These are phyloP conservation scores for Cyclotella cryptica DNA, from an alignment of 108 stramenopile genomes.

Conservation along the genomic window DNA sequence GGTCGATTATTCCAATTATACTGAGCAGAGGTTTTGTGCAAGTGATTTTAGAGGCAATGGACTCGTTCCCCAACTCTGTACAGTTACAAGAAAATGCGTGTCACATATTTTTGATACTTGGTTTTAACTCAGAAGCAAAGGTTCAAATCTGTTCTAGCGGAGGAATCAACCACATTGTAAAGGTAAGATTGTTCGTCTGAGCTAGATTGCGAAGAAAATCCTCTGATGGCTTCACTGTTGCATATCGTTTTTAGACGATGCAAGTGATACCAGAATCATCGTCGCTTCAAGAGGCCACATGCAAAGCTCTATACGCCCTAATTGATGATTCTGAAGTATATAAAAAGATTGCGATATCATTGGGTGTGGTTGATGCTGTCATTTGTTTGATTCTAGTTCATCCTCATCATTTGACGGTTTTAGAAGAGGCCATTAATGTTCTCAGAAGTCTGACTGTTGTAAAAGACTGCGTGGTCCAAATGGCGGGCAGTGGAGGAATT, in stretches of 20 bases:
- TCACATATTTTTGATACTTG: conserved; percentile 19
- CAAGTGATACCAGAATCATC: conserved; percentile 58
- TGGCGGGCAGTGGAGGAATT: conserved; percentile 58
- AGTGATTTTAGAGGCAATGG: conserved; percentile 10
- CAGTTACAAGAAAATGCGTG: conserved; percentile 30
- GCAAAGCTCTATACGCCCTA: conserved; percentile 53
- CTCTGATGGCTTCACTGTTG: background rate
- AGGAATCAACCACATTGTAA: conserved; percentile 20
- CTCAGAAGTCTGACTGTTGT: conserved; percentile 50
- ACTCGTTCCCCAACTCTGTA: background rate
- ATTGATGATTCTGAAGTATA: conserved; percentile 45
- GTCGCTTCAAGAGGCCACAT: conserved; percentile 58
- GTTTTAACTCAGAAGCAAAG: conserved; percentile 7
- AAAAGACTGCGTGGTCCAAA: conserved; percentile 41
- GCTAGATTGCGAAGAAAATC: too few species aligned
- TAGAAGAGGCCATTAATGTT: conserved; percentile 64
- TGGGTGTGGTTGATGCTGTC: conserved; percentile 61
- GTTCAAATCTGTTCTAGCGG: conserved; percentile 22
- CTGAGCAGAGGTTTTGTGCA: conserved; percentile 13
- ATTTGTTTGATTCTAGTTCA: conserved; percentile 63
- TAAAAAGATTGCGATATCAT: conserved; percentile 47
- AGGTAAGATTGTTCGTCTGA: background rate
- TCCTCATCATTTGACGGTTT: conserved; percentile 34
- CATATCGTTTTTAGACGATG: conserved; percentile 42
- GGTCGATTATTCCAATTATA: background rate